Evolutionary conservation across 768 basidiomycete genomes (phyloP), one percentile per base, ranked within the genome.

Genomic region (Termitomyces sp.): DNA sequence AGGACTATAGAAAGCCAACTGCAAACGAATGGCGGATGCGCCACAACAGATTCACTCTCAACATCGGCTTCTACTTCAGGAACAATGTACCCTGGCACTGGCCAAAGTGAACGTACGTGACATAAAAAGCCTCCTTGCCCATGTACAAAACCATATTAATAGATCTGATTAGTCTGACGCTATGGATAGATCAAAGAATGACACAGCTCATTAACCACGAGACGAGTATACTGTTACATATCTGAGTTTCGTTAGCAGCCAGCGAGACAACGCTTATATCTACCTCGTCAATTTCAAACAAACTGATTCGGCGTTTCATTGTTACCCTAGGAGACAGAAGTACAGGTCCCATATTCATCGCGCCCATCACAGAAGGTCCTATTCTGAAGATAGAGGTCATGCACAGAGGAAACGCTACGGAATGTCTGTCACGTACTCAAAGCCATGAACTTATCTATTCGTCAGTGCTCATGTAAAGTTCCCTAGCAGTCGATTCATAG

Each of bases 21-120:
- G 12, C 13, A 10, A 50, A 32, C 32, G 5, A 32, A 32, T 32
- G 16, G 9, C 30, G 28, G 12, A 50, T 33, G 32, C 18, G 32
- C 32, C 30, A 33, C 30, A 49, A 32, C 7, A 32, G 47, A 30
- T 28, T 18, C 16, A 32, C 28, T n/a, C 9, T 49, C 32, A 10
- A 30, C 48, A 12, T 33, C 20, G 28, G 14, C 30, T 32, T 33
- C 28, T 48, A 49, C n/a, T 18, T 90, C 89, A 0, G 84, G 84
- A 0, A 88, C 88, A 33, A 85, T 74, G 0, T 78, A 16, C 71
- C 70, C 32, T 80, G 80, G 20, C 71, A 74, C 28, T 84, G 78
- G 58, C 79, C 75, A 64, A 88, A 89, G 64, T 89, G 86, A 2
- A 89, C 76, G 10, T 91, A 78, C 70, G 87, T 88, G 57, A 91